Conservation (phyloP, 75 land plant species). For the Selaginella tamariscina region DNA sequence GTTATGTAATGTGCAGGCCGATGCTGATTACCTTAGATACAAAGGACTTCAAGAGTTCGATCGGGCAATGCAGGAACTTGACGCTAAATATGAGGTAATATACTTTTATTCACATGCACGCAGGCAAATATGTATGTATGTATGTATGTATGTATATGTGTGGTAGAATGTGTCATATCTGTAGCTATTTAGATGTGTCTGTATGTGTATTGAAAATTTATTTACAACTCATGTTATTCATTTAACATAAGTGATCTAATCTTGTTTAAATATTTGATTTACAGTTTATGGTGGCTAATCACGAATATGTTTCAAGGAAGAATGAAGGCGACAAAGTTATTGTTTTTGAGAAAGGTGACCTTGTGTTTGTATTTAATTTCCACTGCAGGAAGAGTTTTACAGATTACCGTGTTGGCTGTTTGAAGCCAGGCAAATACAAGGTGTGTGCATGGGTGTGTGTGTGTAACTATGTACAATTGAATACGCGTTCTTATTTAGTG, state of each 20-base stretch:
- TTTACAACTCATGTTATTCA: too few species aligned
- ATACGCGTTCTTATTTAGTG: background rate
- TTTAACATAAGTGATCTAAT: background rate
- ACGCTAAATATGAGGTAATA: slow-evolving; percentile 49
- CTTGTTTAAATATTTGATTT: background rate
- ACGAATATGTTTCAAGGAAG: slow-evolving; percentile 68
- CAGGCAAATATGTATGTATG: too few species aligned
- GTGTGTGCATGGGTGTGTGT: slow-evolving; percentile 19
- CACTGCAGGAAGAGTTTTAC: slow-evolving; percentile 76
- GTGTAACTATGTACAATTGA: too few species aligned
- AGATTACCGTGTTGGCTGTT: slow-evolving; percentile 70
- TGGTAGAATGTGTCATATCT: too few species aligned
- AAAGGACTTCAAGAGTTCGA: slow-evolving; percentile 81
- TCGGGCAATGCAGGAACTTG: slow-evolving; percentile 74
- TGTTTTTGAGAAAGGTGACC: slow-evolving; percentile 61
- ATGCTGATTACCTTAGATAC: slow-evolving; percentile 77
- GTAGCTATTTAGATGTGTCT: background rate
- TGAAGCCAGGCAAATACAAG: slow-evolving; percentile 87
- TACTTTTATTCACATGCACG: too few species aligned
- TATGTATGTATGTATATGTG: too few species aligned
- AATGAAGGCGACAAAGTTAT: slow-evolving; percentile 71
- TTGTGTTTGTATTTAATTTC: slow-evolving; percentile 89
- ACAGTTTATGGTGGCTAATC: slow-evolving; percentile 85
- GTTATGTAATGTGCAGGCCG: slow-evolving; percentile 35
- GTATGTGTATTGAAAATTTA: too few species aligned